Base-by-base conservation (phyloP, 805 yeast genomes). In the Wickerhamomyces silvicola region DNA sequence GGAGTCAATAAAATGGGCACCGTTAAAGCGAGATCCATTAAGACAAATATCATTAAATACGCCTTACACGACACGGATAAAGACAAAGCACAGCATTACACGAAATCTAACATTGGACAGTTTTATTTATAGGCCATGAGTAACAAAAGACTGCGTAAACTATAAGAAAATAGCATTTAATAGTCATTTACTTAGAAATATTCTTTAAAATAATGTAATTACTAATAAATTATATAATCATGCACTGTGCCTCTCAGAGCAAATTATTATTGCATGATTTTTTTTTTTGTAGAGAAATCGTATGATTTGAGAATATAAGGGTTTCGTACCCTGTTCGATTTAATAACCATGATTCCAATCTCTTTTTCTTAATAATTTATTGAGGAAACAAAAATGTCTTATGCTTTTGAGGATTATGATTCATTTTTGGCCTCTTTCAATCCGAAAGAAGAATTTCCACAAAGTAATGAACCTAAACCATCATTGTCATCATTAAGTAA, bases 401-500 rank as follows among this genome's bases (percentile, higher is more conserved):
- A 52, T 38, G 41, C 54, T 1, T 52, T 54, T 32, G 57, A 54
- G 18, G 57, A 54, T 37, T 53, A 54, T 37, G 59, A 53, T 28
- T 48, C 53, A 23, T 50, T 54, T 25, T 37, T 54, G 15, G 50
- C 54, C 10, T 48, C 57, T 8, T 45, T 50, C 21, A 24, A 12
- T 15, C 29, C 23, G 12, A 10, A 7, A 14, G 20, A 19, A 32
- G 18, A n/a, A n/a, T n/a, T n/a, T n/a, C n/a, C n/a, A n/a, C n/a
- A n/a, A n/a, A n/a, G n/a, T n/a, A n/a, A n/a, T n/a, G n/a, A n/a
- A n/a, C n/a, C n/a, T n/a, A n/a, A n/a, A n/a, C 42, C 11, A 28
- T 35, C 3, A 27, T 30, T 12, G 27, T 36, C 12, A 27, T 28
- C 20, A 29, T 37, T 6, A 36, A 32, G n/a, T 11, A 37, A 36